Conservation (phyloP, 169 alveolate genomes). For the Babesia divergens region DNA sequence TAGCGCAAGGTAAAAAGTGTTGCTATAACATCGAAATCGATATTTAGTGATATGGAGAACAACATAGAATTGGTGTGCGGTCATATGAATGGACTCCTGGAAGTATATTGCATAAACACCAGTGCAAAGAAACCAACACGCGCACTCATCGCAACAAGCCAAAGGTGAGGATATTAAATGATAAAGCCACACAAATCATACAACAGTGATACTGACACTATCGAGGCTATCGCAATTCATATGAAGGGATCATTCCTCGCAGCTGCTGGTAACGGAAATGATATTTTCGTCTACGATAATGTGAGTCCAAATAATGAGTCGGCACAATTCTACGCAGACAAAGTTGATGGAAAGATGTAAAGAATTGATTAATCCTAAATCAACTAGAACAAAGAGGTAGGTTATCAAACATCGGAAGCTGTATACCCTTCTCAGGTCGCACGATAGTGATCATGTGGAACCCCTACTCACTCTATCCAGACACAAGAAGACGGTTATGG, state of each 20-base stretch:
- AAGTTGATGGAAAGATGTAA: neutral
- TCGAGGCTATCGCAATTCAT: conserved; percentile 28
- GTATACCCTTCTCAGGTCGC: neutral
- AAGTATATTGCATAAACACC: conserved; percentile 32
- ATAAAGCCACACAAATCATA: neutral
- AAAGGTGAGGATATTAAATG: conserved; percentile 2
- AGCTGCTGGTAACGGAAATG: conserved; percentile 41
- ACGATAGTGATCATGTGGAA: neutral
- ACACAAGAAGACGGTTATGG: conserved; percentile 48
- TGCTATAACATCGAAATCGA: neutral
- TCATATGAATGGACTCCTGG: conserved; percentile 45
- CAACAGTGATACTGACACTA: conserved; percentile 31
- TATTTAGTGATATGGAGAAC: conserved; percentile 1
- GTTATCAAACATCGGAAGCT: neutral
- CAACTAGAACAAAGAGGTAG: neutral
- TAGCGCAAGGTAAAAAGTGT: neutral
- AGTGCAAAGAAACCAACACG: neutral
- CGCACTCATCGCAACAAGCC: conserved; percentile 35
- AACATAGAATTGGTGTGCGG: conserved; percentile 41
- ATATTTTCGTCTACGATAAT: conserved; percentile 39
- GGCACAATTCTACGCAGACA: neutral
- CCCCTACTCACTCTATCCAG: conserved; percentile 6
- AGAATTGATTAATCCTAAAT: neutral
- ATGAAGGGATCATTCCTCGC: conserved; percentile 10
- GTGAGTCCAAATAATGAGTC: conserved; percentile 3